Conservation (phyloP, 1,139 yeast species). For the Taiozyma sp. region DNA sequence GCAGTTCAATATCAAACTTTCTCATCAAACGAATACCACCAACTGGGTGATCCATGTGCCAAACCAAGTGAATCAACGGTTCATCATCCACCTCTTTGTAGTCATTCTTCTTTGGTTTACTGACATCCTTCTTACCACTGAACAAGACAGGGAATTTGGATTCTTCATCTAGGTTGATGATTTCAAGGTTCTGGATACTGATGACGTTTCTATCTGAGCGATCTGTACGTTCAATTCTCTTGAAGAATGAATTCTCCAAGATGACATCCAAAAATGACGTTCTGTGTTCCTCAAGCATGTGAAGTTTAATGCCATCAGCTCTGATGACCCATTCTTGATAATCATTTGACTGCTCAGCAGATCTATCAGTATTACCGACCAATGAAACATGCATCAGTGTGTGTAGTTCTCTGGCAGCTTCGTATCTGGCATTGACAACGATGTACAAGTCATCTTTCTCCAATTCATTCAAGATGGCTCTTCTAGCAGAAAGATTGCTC, state of each 20-base stretch:
- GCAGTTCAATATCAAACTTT: slow-evolving; percentile 43
- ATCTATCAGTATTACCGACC: slow-evolving; percentile 22
- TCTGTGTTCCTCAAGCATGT: slow-evolving; percentile 54
- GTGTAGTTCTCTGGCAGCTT: slow-evolving; percentile 26
- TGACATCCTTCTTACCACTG: slow-evolving; percentile 34
- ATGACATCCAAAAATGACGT: slow-evolving; percentile 70
- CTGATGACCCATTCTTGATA: slow-evolving; percentile 49
- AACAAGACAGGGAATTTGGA: slow-evolving; percentile 69
- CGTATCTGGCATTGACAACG: slow-evolving; percentile 25
- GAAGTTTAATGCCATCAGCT: slow-evolving; percentile 71
- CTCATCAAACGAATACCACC: slow-evolving; percentile 66
- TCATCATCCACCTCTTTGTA: slow-evolving; percentile 10
- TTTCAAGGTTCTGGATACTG: slow-evolving; percentile 59
- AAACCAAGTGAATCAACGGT: slow-evolving; percentile 40
- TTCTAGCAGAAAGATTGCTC: slow-evolving; percentile 30
- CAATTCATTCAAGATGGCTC: slow-evolving; percentile 28
- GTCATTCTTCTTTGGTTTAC: slow-evolving; percentile 14
- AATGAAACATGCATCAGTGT: slow-evolving; percentile 29
- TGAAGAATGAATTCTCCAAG: slow-evolving; percentile 55
- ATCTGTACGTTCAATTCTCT: slow-evolving; percentile 55
- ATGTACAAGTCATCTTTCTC: slow-evolving; percentile 28
- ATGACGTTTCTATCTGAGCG: slow-evolving; percentile 59
- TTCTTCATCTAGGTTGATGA: slow-evolving; percentile 57
- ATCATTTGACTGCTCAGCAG: slow-evolving; percentile 22
- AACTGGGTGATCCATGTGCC: slow-evolving; percentile 62